Evolutionary conservation across 257 asterid genomes (phyloP).

Genomic region (Solanum rostratum): DNA sequence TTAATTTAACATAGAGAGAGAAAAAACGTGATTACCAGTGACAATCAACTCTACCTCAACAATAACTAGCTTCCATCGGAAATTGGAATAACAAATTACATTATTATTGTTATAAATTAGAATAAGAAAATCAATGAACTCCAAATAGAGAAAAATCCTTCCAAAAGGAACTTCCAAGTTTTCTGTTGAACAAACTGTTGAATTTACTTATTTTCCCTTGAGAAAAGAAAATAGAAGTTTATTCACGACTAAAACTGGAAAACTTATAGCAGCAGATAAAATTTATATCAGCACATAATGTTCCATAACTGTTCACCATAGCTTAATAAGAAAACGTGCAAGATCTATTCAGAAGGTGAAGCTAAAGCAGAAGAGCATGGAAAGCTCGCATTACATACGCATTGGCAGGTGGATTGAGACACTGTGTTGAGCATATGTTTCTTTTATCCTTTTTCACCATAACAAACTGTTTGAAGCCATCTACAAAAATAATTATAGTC

Average conservation of each 20-base stretch:
- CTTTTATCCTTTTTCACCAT: conserved; percentile 38
- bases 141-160: background rate
- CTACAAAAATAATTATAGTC: conserved; percentile 23
- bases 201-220: background rate
- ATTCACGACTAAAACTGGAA: background rate
- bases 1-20: background rate
- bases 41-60: background rate
- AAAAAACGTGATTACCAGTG: background rate
- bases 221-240: background rate
- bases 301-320: background rate
- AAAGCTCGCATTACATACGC: conserved; percentile 25
- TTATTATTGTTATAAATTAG: background rate
- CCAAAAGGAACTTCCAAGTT: background rate
- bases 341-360: background rate
- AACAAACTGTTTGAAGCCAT: conserved; percentile 13
- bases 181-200: background rate
- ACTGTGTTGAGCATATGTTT: conserved; percentile 32
- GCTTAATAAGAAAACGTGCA: background rate
- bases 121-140: background rate
- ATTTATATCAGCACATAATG: background rate
- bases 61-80: background rate
- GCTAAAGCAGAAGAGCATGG: background rate
- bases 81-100: background rate
- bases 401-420: conserved; percentile 34
- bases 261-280: background rate